Conservation (phyloP, 1,284 basidiomycete species). For the Trametes versicolor region DNA sequence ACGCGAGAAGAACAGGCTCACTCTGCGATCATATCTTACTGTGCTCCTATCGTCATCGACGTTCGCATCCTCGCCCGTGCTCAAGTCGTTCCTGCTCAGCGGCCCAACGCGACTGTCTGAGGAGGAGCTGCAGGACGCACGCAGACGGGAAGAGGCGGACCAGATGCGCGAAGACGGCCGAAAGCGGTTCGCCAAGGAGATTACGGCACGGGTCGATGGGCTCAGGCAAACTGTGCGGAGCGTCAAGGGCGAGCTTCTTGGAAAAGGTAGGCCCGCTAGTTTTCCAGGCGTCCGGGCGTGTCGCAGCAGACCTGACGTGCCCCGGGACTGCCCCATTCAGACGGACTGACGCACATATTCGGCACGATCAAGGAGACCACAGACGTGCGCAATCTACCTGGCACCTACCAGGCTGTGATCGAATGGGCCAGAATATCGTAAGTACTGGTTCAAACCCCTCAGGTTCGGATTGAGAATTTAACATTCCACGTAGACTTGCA, state of each 20-base stretch:
- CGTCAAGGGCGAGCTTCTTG: slow-evolving; percentile 93
- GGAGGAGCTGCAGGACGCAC: slow-evolving; percentile 85
- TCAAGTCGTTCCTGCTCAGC: slow-evolving; percentile 88
- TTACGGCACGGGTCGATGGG: slow-evolving; percentile 86
- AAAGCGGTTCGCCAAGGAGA: slow-evolving; percentile 88
- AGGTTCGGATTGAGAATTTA: slow-evolving; percentile 6
- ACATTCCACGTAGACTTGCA: slow-evolving; percentile 67
- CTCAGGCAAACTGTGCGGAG: slow-evolving; percentile 87
- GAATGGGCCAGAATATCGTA: slow-evolving; percentile 98
- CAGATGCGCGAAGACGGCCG: slow-evolving; percentile 89
- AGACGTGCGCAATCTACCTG: slow-evolving; percentile 81
- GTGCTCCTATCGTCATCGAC: slow-evolving; percentile 78
- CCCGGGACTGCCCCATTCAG: slow-evolving; percentile 47
- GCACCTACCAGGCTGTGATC: slow-evolving; percentile 88
- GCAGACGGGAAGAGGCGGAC: slow-evolving; percentile 89
- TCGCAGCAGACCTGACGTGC: slow-evolving; percentile 1
- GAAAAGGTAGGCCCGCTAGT: slow-evolving; percentile 61
- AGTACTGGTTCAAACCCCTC: slow-evolving; percentile 41
- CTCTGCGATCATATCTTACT: slow-evolving; percentile 92
- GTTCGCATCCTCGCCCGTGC: slow-evolving; percentile 86
- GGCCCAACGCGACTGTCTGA: slow-evolving; percentile 77
- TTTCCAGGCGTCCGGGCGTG: slow-evolving; percentile 8
- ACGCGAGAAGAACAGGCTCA: slow-evolving; percentile 95
- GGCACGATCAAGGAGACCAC: slow-evolving; percentile 87
- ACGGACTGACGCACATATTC: slow-evolving; percentile 91